phyloP scores from a whole-genome alignment of 2,329 filamentous ascomycete species.

The Delphinella strobiligena region DNA sequence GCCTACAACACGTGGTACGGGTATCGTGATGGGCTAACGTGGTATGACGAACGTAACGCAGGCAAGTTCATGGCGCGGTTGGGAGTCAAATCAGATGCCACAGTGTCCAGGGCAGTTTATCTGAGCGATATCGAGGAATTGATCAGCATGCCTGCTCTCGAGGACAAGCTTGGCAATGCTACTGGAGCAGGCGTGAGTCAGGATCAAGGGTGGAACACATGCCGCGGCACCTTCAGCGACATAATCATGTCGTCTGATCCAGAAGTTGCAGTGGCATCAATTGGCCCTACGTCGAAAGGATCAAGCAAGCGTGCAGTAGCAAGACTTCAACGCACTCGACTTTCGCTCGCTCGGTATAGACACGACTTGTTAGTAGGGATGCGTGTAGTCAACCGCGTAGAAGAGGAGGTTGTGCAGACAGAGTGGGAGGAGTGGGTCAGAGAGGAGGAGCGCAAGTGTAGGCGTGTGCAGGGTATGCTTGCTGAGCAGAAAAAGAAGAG shows the following conservation, averaged over 20 bases:
- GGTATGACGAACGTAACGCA: conserved; percentile 78
- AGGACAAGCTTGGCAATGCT: neutral
- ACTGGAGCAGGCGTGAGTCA: neutral
- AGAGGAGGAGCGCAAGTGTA: conserved; percentile 67
- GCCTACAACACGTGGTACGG: conserved; percentile 65
- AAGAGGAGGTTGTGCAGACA: conserved; percentile 70
- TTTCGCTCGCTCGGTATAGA: conserved; percentile 70
- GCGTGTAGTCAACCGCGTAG: conserved; percentile 78
- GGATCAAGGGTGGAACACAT: conserved; percentile 12
- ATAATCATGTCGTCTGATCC: conserved; percentile 9
- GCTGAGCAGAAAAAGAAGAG: conserved; percentile 17
- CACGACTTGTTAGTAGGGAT: conserved; percentile 87
- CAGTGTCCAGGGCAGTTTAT: conserved; percentile 80
- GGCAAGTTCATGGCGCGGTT: conserved; percentile 69
- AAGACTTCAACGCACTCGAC: conserved; percentile 65
- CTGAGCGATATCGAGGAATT: conserved; percentile 64
- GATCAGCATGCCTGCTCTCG: conserved; percentile 17
- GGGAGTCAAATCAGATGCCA: conserved; percentile 64
- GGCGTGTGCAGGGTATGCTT: conserved; percentile 44
- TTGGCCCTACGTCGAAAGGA: neutral
- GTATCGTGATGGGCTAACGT: conserved; percentile 59
- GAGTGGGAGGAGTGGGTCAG: conserved; percentile 92
- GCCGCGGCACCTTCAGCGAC: conserved; percentile 21
- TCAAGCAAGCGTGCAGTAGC: conserved; percentile 10
- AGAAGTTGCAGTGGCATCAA: neutral